phyloP scores from a whole-genome alignment of 768 basidiomycete genomes.

The Rhizopogon vulgaris region DNA sequence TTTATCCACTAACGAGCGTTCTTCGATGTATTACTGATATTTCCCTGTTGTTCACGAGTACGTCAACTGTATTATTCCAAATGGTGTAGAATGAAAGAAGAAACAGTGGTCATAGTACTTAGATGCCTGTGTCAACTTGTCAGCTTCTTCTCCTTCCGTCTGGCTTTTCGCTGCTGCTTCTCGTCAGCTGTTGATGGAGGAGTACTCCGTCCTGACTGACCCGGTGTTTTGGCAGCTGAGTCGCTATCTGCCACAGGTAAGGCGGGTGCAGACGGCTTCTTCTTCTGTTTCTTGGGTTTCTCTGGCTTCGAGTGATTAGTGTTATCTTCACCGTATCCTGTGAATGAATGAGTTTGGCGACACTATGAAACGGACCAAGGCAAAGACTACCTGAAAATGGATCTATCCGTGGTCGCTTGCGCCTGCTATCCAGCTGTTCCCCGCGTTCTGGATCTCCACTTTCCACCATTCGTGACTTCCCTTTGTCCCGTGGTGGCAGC shows the following conservation, averaged over 20 bases:
- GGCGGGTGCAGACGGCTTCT: background rate
- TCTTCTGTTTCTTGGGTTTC: constrained; percentile 7
- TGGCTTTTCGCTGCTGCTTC: constrained; percentile 20
- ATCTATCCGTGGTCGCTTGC: constrained; percentile 50
- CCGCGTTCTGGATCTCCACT: constrained; percentile 8
- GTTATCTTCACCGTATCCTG: constrained; percentile 28
- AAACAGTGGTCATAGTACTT: background rate
- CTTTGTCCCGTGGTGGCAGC: constrained; percentile 19
- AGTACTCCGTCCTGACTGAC: constrained; percentile 14
- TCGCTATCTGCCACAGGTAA: background rate
- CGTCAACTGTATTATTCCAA: constrained; percentile 1
- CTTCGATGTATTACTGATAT: constrained; percentile 8
- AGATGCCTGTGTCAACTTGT: background rate
- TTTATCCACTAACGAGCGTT: constrained; percentile 10
- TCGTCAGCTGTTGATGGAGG: constrained; percentile 18
- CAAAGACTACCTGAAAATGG: constrained; percentile 54
- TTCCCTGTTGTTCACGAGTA: background rate
- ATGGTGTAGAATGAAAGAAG: background rate
- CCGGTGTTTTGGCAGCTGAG: constrained; percentile 5
- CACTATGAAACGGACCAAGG: background rate
- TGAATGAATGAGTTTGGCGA: background rate
- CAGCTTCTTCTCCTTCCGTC: constrained; percentile 25
- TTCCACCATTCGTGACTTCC: constrained; percentile 32
- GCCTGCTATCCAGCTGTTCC: constrained; percentile 27
- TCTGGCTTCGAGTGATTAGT: background rate